Evolutionary conservation across 225 moss, liverwort and hornwort species (phyloP).

Genomic region (Physcomitrellopsis africana): DNA sequence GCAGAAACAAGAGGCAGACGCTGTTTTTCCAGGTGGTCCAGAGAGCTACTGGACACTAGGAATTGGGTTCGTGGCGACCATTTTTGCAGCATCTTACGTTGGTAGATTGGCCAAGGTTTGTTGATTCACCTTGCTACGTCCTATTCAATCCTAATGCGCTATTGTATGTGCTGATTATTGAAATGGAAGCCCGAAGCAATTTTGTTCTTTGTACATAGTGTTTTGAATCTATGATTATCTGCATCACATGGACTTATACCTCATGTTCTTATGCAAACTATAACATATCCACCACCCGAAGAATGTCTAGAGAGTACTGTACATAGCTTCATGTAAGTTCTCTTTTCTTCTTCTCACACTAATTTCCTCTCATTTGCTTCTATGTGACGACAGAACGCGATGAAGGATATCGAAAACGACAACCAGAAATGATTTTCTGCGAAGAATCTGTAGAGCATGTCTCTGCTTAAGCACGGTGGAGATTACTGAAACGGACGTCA

Average conservation of each 20-base stretch:
- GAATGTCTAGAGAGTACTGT: too few relatives aligned
- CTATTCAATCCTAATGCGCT: not conserved
- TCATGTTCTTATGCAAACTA: too few relatives aligned
- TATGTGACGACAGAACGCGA: constrained; percentile 59
- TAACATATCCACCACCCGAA: too few relatives aligned
- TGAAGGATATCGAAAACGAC: constrained; percentile 74
- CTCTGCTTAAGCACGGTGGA: constrained; percentile 4
- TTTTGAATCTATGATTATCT: too few relatives aligned
- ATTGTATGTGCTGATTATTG: not conserved
- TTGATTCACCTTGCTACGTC: not conserved
- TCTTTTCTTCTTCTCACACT: not conserved
- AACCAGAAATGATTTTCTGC: constrained; percentile 22
- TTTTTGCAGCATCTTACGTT: constrained; percentile 83
- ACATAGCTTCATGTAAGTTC: not conserved
- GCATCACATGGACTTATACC: not conserved
- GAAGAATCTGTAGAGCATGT: constrained; percentile 12
- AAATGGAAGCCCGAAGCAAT: not conserved
- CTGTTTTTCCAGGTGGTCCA: constrained; percentile 62
- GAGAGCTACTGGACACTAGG: constrained; percentile 80
- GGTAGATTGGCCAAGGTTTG: constrained; percentile 79
- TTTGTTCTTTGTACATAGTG: not conserved
- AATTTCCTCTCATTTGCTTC: not conserved
- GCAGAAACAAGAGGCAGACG: constrained; percentile 76
- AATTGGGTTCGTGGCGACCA: constrained; percentile 76
- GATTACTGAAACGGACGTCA: constrained; percentile 1